These are phyloP conservation scores for Digitaria exilis DNA, from an alignment of 202 grass and related monocot species.

Conservation along the genomic window DNA sequence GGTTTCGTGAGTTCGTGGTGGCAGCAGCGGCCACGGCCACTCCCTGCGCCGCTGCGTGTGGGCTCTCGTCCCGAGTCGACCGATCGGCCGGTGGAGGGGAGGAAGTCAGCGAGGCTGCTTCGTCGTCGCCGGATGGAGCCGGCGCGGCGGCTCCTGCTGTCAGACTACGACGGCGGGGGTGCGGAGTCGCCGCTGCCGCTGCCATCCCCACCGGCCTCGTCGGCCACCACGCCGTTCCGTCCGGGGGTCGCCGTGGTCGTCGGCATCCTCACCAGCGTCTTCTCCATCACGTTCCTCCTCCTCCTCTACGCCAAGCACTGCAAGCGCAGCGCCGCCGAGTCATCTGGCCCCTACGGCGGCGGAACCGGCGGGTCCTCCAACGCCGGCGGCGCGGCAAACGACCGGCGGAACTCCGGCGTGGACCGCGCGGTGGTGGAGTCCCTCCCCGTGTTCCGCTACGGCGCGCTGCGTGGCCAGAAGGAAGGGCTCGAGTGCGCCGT, in stretches of 20 bases:
- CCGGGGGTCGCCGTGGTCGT: constrained; percentile 83
- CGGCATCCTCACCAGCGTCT: constrained; percentile 83
- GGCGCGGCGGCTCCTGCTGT: constrained; percentile 58
- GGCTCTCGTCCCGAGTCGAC: too few species aligned
- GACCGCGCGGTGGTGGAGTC: constrained; percentile 83
- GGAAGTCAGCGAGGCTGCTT: too few species aligned
- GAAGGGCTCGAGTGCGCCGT: constrained; percentile 91
- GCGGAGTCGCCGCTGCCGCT: constrained; percentile 49
- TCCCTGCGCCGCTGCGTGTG: neutral
- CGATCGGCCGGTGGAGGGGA: neutral
- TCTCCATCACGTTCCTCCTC: constrained; percentile 94
- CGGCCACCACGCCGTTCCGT: constrained; percentile 35
- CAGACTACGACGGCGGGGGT: constrained; percentile 49
- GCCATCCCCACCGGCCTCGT: neutral
- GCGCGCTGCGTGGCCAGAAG: constrained; percentile 74
- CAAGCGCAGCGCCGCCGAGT: constrained; percentile 64
- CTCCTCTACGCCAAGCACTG: constrained; percentile 96
- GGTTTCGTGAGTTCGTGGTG: neutral
- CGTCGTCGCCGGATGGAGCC: constrained; percentile 27
- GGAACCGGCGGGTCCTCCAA: neutral
- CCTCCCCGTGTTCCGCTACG: constrained; percentile 85
- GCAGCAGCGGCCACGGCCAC: neutral
- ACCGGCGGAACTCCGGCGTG: constrained; percentile 72
- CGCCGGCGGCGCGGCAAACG: neutral
- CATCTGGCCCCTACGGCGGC: constrained; percentile 37